Evolutionary conservation across 805 yeast genomes (phyloP).

Genomic region (Spencermartinsiella europaea): DNA sequence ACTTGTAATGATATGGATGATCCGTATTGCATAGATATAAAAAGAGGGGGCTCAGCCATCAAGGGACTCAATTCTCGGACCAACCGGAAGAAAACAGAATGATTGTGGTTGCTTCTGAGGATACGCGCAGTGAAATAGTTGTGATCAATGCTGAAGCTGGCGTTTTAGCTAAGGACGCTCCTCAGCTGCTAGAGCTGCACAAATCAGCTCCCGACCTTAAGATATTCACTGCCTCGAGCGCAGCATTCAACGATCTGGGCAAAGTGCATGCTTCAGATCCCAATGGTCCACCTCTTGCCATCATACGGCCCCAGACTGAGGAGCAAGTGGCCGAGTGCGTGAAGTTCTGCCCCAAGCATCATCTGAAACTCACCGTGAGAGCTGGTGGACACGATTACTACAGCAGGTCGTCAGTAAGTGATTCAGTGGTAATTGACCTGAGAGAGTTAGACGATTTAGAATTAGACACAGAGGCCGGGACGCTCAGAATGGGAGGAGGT

Average conservation of each 20-base stretch:
- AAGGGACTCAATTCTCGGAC: too few relatives aligned
- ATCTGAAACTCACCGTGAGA: not conserved
- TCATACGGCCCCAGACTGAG: not conserved
- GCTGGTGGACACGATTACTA: constrained; percentile 1
- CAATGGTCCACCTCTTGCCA: not conserved
- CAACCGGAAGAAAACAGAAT: too few relatives aligned
- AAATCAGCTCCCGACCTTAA: not conserved
- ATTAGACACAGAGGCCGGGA: not conserved
- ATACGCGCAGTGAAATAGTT: not conserved
- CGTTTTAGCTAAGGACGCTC: not conserved
- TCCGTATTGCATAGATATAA: too few relatives aligned
- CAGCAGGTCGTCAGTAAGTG: not conserved
- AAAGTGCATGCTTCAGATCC: not conserved
- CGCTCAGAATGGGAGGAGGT: not conserved
- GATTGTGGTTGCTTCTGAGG: not conserved
- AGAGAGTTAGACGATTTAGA: not conserved
- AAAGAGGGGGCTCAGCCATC: too few relatives aligned
- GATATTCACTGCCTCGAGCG: not conserved
- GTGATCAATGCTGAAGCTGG: not conserved
- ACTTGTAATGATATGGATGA: too few relatives aligned
- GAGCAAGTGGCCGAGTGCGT: not conserved
- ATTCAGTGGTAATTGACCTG: not conserved
- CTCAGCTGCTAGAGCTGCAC: not conserved
- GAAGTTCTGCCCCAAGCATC: not conserved
- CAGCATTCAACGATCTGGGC: not conserved